Conservation (phyloP, 148 eudicot genomes). For the Silene uniflora region DNA sequence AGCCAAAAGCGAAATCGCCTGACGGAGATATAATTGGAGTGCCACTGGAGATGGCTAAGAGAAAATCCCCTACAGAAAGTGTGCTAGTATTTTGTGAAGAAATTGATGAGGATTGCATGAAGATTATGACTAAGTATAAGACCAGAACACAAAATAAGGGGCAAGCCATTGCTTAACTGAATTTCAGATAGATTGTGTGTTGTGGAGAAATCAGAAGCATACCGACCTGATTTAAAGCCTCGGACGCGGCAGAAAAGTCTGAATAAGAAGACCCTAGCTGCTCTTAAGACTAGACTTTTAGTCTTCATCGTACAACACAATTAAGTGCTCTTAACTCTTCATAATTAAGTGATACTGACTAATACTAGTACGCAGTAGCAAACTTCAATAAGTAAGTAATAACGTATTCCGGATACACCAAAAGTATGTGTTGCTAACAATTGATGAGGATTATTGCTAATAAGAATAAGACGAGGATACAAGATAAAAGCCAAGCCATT, state of each 20-base stretch:
- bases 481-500: constrained; percentile 12
- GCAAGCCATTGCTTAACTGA: not conserved
- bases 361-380: too few species aligned
- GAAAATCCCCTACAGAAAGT: not conserved
- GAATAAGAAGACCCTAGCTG: too few species aligned
- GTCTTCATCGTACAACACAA: not conserved
- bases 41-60: not conserved
- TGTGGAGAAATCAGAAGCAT: not conserved
- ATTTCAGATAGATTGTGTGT: not conserved
- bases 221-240: not conserved
- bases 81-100: too few species aligned
- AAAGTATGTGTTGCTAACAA: too few species aligned
- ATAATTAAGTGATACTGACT: not conserved
- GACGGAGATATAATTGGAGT: too few species aligned
- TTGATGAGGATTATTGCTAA: too few species aligned
- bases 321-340: too few species aligned
- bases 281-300: not conserved
- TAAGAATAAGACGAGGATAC: not conserved
- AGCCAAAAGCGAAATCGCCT: too few species aligned
- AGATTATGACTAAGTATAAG: not conserved
- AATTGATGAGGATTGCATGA: not conserved
- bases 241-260: not conserved
- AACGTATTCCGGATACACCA: too few species aligned
- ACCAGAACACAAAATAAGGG: not conserved
- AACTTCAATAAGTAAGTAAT: too few species aligned